Percentiles rank a stretch among this genome's conserved stretches.
These are phyloP conservation scores for Kalaharituber pfeilii DNA, from an alignment of 2,329 filamentous ascomycete species.

Conservation along the genomic window DNA sequence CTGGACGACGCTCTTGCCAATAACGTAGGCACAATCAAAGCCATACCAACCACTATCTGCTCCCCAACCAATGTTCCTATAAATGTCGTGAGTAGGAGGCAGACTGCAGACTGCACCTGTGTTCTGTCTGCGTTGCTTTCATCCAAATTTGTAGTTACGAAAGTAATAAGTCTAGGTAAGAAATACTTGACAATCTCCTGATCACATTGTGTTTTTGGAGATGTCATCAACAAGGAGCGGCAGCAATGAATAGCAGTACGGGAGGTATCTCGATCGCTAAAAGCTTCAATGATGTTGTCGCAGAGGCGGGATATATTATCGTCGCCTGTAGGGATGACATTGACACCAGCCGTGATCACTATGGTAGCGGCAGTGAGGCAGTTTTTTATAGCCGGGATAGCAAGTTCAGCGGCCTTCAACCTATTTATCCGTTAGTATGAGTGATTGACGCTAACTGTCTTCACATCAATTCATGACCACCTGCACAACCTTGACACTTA, in stretches of 20 bases:
- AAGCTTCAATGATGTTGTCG: conserved; percentile 67
- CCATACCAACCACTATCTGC: conserved; percentile 32
- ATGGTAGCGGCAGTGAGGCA: conserved; percentile 75
- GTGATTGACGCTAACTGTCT: no score
- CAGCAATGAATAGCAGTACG: conserved; percentile 77
- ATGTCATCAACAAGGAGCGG: conserved; percentile 54
- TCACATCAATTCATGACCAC: no score
- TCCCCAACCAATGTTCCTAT: conserved; percentile 31
- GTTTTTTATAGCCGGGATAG: conserved; percentile 82
- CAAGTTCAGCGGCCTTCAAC: conserved; percentile 42
- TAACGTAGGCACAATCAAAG: conserved; percentile 59
- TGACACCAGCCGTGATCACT: conserved; percentile 63
- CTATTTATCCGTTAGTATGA: conserved; percentile 31
- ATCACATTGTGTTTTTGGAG: conserved; percentile 44
- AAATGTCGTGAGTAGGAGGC: conserved; percentile 59
- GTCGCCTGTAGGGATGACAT: conserved; percentile 56
- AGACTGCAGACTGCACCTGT: conserved; percentile 50
- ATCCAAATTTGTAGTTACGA: conserved; percentile 40
- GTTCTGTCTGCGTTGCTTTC: conserved; percentile 63
- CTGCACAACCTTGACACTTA: no score
- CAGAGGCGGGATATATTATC: conserved; percentile 42
- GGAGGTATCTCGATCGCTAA: conserved; percentile 31
- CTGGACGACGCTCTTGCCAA: conserved; percentile 48
- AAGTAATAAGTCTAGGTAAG: conserved; percentile 56
- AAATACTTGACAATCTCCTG: conserved; percentile 58